Percentiles rank a stretch among this genome's conserved stretches.
Conservation (phyloP, 306 rosid species). For the Corylus heterophylla region DNA sequence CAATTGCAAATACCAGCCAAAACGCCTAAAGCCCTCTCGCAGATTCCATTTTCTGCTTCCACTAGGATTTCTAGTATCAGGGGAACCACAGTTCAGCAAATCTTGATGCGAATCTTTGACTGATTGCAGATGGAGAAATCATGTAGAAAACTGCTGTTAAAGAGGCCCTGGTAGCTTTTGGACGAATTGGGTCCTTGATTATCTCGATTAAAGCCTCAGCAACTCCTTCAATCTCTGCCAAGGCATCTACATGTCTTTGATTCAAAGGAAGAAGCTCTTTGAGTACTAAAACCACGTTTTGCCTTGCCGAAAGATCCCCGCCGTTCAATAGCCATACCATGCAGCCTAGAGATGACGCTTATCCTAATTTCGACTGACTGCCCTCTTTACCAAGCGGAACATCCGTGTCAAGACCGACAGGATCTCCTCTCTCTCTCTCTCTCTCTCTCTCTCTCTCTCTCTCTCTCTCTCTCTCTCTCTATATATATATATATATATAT, state of each 20-base stretch:
- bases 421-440: conserved; percentile 33
- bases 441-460: no score
- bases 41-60: conserved; percentile 58
- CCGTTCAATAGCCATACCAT: conserved; percentile 52
- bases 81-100: conserved; percentile 68
- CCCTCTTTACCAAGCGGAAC: conserved; percentile 46
- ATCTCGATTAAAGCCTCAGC: conserved; percentile 55
- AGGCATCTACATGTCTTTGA: conserved; percentile 34
- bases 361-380: conserved; percentile 37
- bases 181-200: conserved; percentile 48
- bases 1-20: conserved; percentile 55
- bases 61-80: conserved; percentile 54
- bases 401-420: conserved; percentile 54
- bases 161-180: conserved; percentile 53
- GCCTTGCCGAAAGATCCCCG: conserved; percentile 51
- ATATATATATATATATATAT: no score
- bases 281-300: conserved; percentile 58
- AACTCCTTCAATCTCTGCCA: conserved; percentile 51
- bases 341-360: conserved; percentile 39
- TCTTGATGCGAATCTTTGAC: conserved; percentile 26
- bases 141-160: conserved; percentile 52
- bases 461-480: no score
- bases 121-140: conserved; percentile 39
- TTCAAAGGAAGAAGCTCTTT: conserved; percentile 41
- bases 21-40: conserved; percentile 70